Evolutionary conservation across 2,329 filamentous ascomycete species (phyloP), one percentile per base, ranked within the genome.

Genomic region (Zasmidium angulare): DNA sequence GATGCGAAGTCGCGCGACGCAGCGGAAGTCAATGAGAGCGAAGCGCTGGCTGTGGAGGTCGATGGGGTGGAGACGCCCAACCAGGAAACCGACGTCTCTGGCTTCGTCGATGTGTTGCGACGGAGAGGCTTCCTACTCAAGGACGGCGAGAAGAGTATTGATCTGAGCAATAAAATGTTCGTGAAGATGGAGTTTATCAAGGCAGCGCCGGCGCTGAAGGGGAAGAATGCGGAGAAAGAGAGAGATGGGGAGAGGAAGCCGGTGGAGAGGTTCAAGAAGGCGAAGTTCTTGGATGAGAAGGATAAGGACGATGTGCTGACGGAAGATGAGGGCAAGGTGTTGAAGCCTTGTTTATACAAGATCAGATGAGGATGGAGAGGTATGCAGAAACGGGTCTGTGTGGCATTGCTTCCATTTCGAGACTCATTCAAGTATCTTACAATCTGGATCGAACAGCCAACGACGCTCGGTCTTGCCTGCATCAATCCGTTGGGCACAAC

Each of bases 261-360:
- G 4, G 59, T 69, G 64, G 63, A 53, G 46, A 56, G 50, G n/a
- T 63, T 64, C 50, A 79, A 77, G 66, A 77, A 74, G 66, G 72
- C 76, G 69, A 85, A 84, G 72, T 88, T 87, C 70, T 78, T 87
- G 59, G 86, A 88, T 65, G 79, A 79, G 21, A 78, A 81, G 7
- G 81, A 80, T 56, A 79, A 79, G 56, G 83, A 81, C 31, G 83
- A 82, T 19, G 77, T 84, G 58, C 79, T 81, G 50, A 81, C 81
- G 1, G 82, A 86, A 61, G 83, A 84, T 62, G 86, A 87, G 65
- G 81, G 81, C 3, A 86, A 88, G 66, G 90, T 93, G 57, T 76
- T 99, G 68, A 98, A 98, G 81, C 95, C 95, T 19, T 98, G 95
- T 78, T 86, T 98, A 62, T 98, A 98, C 77, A 98, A 98, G 80